A percentile compares a stretch with the other conserved stretches of the same genome.
These are phyloP conservation scores for Mycena maculata DNA, from an alignment of 768 basidiomycete species.

Conservation along the genomic window DNA sequence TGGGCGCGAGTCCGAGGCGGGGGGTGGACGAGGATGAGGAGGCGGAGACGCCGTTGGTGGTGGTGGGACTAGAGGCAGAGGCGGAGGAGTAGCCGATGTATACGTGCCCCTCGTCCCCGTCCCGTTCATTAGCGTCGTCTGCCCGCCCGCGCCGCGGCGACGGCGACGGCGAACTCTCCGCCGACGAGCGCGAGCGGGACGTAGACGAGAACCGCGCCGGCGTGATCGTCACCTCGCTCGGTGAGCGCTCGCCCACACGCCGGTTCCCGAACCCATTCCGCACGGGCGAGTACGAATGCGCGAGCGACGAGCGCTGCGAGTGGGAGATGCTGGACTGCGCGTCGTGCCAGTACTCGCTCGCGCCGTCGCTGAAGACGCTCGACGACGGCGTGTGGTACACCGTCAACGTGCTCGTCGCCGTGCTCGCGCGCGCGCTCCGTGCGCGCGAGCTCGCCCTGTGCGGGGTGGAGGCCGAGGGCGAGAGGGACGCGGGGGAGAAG, in stretches of 20 bases:
- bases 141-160: too few species aligned
- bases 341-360: constrained; percentile 63
- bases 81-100: too few species aligned
- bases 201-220: constrained; percentile 17
- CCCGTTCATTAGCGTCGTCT: too few species aligned
- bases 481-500: constrained; percentile 59
- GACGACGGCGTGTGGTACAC: constrained; percentile 85
- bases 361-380: constrained; percentile 60
- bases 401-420: constrained; percentile 55
- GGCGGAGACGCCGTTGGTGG: too few species aligned
- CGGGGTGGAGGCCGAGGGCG: background rate
- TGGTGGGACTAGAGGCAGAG: too few species aligned
- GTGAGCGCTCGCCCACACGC: background rate
- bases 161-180: background rate
- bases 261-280: background rate
- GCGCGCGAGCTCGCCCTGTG: constrained; percentile 4
- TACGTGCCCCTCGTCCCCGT: too few species aligned
- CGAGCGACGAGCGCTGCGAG: too few species aligned
- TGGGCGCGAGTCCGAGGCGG: too few species aligned
- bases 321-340: too few species aligned
- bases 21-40: too few species aligned
- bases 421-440: constrained; percentile 61
- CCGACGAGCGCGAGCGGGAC: background rate
- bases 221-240: constrained; percentile 25
- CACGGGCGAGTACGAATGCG: too few species aligned